Base-by-base conservation (phyloP, 371 early-diverging fungal genomes). In the Circinella umbellata region DNA sequence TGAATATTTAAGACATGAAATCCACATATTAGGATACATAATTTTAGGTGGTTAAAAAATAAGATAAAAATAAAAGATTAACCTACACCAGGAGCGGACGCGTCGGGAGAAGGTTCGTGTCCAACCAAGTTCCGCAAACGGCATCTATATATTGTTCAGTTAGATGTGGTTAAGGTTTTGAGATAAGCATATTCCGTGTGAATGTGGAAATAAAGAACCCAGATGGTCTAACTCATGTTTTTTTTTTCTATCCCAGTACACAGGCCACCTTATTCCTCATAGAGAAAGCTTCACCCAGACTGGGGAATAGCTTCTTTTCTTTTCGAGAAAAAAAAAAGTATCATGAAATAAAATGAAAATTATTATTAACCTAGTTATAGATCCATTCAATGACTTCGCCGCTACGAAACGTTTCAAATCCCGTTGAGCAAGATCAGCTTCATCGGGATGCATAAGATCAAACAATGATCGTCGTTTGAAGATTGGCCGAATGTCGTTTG, bases 361-460 rank as follows among this genome's bases (percentile, higher is more conserved):
- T 54, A 11, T 57, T 57, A 57, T 34, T 57, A 70, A 88, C 90
- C 88, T 85, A 64, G 90, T 90, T 49, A 90, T 79, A 37, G 89
- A 86, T 47, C 89, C 88, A 37, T 75, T 77, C 14, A 86, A 68
- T 34, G 79, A 71, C 53, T 83, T 80, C 7, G 78, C 75, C 13
- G 78, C 74, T 68, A 86, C 80, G 63, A 87, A 90, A 37, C 75
- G 76, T 14, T 67, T 71, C 8, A 90, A 71, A 70, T 90, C 89
- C 63, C 77, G 76, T 60, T 84, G 79, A 4, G 90, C 90, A 6
- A 85, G 69, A 60, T 75, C 74, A 5, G 76, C 78, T 75, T 90
- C 90, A 55, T 86, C 86, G 42, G 89, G 89, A 72, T 88, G 90
- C 66, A 90, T 81, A 55, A 87, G 77, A 61, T 87, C 85, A 68